Conservation (phyloP, 2,329 filamentous ascomycete species). For the Colletotrichum higginsianum region DNA sequence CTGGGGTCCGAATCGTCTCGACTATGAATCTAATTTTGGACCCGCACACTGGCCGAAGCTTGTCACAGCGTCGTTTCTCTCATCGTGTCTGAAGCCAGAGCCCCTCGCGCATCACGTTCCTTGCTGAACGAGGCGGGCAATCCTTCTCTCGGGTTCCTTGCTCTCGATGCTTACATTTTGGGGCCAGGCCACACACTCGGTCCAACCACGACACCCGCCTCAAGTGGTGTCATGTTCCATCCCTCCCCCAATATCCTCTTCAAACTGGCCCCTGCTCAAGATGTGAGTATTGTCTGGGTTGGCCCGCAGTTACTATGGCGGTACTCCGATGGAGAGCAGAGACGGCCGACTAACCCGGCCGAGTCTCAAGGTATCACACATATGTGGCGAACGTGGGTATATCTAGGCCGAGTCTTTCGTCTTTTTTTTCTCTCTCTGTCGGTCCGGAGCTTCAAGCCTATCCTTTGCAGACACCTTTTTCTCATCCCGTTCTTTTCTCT, state of each 20-base stretch:
- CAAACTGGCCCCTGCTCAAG: slow-evolving; percentile 25
- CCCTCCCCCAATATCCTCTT: neutral
- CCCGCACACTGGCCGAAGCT: slow-evolving; percentile 12
- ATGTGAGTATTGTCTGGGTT: neutral
- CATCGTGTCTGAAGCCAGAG: neutral
- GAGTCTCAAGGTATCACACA: slow-evolving; percentile 3
- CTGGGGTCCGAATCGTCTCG: slow-evolving; percentile 30
- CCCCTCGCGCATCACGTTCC: neutral
- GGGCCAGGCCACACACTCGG: slow-evolving; percentile 3
- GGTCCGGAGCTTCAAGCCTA: neutral
- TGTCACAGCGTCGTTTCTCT: slow-evolving; percentile 25
- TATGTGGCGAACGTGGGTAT: neutral
- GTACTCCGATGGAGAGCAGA: slow-evolving; percentile 10
- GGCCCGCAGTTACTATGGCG: neutral
- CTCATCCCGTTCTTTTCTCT: neutral
- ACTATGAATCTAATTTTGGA: slow-evolving; percentile 36
- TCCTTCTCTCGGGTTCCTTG: neutral
- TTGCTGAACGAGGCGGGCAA: neutral
- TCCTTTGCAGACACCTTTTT: neutral
- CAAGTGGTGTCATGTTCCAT: neutral
- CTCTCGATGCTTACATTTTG: neutral
- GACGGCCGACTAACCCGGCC: slow-evolving; percentile 7
- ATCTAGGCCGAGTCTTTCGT: slow-evolving; percentile 23
- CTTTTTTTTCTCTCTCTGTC: slow-evolving; percentile 8
- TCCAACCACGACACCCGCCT: neutral